phyloP scores from a whole-genome alignment of 495 filamentous ascomycete genomes.

The Daldinia caldariorum region DNA sequence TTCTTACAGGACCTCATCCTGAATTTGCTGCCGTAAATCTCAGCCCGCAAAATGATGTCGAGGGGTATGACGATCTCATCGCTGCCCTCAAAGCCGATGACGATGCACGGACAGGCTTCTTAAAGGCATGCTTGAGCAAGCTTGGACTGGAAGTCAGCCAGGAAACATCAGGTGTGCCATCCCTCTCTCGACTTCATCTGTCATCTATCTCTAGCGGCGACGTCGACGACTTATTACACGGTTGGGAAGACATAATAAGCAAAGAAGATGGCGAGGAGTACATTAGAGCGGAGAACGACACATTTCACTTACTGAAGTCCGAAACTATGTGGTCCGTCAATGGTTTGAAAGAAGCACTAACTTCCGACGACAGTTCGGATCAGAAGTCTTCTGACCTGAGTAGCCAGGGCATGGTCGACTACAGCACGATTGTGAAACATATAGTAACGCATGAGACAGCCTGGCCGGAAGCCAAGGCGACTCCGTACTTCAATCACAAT shows the following conservation, averaged over 20 bases:
- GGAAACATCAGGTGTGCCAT: conserved; percentile 75
- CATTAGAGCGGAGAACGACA: conserved; percentile 86
- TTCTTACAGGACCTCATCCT: conserved; percentile 91
- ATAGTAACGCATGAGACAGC: conserved; percentile 74
- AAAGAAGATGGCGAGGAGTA: conserved; percentile 74
- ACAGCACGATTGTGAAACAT: conserved; percentile 76
- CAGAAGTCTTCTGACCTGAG: conserved; percentile 34
- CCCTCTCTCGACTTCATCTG: conserved; percentile 85
- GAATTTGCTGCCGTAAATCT: conserved; percentile 93
- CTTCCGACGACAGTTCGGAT: conserved; percentile 40
- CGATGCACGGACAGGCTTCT: conserved; percentile 72
- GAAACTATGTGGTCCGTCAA: conserved; percentile 68
- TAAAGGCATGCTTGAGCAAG: conserved; percentile 84
- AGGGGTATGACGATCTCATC: conserved; percentile 73
- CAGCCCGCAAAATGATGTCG: conserved; percentile 65
- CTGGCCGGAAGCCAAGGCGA: conserved; percentile 77
- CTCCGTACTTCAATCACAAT: conserved; percentile 88
- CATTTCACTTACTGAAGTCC: conserved; percentile 76
- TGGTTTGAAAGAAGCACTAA: conserved; percentile 49
- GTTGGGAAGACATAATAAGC: conserved; percentile 73
- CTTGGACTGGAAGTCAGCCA: conserved; percentile 81
- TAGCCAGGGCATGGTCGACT: conserved; percentile 74
- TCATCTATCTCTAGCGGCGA: conserved; percentile 73
- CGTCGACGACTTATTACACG: conserved; percentile 71
- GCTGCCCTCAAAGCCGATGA: conserved; percentile 77